Evolutionary conservation across 1,284 basidiomycete species (phyloP), one percentile per base, ranked within the genome.

Genomic region (Grifola frondosa): DNA sequence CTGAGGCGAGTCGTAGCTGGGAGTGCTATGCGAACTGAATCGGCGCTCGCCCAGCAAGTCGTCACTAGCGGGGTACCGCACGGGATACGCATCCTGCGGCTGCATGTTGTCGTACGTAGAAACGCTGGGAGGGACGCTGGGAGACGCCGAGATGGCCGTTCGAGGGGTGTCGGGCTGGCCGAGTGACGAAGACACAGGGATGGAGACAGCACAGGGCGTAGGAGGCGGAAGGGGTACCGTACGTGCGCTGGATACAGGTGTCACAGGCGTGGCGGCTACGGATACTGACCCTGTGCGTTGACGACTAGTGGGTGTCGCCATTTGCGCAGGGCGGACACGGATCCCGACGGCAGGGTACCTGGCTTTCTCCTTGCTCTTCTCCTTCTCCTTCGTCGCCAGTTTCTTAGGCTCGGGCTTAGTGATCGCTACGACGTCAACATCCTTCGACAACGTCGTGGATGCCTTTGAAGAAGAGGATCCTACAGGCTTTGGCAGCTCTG

Each of bases 291-390:
- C 46, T 5, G 57, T 58, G 19, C 58, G 54, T 42, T 45, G 57
- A 21, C 56, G 49, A 28, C 46, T 23, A 11, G 48, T 29, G 2
- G 42, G 37, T 20, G 55, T 47, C 40, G 53, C 52, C n/a, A 42
- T 52, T 15, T 56, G 56, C 29, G 48, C 45, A 2, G 51, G 48
- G 9, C 63, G 58, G 9, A 54, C 44, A 23, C 61, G 60, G 21
- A 65, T 59, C 20, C 56, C 54, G 20, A 57, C 50, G n/a, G 54
- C 39, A 29, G 54, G 45, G 32, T 49, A 53, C 52, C 49, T 52
- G 30, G 37, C 25, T 38, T 44, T 51, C 28, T 52, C 51, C 42
- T 36, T 48, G 22, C 45, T 42, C 42, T 53, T 57, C 38, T 58
- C 54, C 44, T 49, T 53, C 40, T 42, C 44, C 45, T 47, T 54